A percentile compares a stretch with the other conserved stretches of the same genome.
phyloP scores from a whole-genome alignment of 192 early-diverging fungal genomes.

The Coemansia sp. region DNA sequence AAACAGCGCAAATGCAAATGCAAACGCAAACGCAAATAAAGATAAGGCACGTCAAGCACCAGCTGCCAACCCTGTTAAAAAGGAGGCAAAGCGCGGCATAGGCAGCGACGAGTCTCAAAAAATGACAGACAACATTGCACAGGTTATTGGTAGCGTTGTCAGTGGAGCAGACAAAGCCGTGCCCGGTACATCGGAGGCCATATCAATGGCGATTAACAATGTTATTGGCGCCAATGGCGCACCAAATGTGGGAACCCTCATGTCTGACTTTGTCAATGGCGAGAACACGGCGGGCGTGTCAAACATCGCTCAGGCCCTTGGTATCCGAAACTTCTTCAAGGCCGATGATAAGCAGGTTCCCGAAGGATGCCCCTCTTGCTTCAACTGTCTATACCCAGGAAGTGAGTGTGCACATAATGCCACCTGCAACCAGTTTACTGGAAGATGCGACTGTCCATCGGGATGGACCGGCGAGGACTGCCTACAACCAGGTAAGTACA shows the following conservation, averaged over 20 bases:
- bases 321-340: constrained; percentile 39
- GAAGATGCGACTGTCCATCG: constrained; percentile 68
- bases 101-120: background rate
- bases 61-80: background rate
- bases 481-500: constrained; percentile 53
- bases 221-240: background rate
- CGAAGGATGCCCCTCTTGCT: constrained; percentile 72
- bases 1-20: background rate
- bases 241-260: constrained; percentile 12
- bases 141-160: background rate
- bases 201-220: constrained; percentile 3
- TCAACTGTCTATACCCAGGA: constrained; percentile 76
- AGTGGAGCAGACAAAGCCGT: background rate
- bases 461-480: constrained; percentile 84
- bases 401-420: constrained; percentile 73
- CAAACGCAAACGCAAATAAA: no score
- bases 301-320: constrained; percentile 35
- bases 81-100: background rate
- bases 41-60: background rate
- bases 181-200: background rate
- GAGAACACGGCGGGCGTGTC: constrained; percentile 22
- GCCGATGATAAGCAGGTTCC: constrained; percentile 31
- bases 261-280: constrained; percentile 38
- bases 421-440: constrained; percentile 68
- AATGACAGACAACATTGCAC: background rate